A percentile compares a stretch with the other conserved stretches of the same genome.
phyloP scores from a whole-genome alignment of 495 filamentous ascomycete species.

The Choiromyces venosus region DNA sequence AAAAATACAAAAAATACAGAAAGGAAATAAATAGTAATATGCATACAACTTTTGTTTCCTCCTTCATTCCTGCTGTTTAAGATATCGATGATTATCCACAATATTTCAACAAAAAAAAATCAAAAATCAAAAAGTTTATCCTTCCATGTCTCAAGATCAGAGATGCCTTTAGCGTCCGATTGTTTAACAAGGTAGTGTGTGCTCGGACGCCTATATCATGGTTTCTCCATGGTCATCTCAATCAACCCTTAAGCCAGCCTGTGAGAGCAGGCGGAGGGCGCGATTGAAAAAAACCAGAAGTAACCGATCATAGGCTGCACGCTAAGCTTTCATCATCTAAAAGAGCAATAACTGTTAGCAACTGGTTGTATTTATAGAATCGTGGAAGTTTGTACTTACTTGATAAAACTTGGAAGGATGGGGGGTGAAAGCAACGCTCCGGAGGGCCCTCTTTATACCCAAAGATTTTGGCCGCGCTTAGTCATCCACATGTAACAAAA shows the following conservation, averaged over 20 bases:
- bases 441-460: slow-evolving; percentile 10
- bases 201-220: slow-evolving; percentile 97
- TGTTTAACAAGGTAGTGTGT: slow-evolving; percentile 90
- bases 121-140: slow-evolving; percentile 12
- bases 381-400: slow-evolving; percentile 55
- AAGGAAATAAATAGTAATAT: slow-evolving; percentile 13
- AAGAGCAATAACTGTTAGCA: slow-evolving; percentile 46
- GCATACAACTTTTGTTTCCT: background rate
- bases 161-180: slow-evolving; percentile 98
- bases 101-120: background rate
- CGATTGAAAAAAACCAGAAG: slow-evolving; percentile 51
- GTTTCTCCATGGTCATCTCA: slow-evolving; percentile 60
- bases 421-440: slow-evolving; percentile 55
- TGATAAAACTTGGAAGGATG: slow-evolving; percentile 98
- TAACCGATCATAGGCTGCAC: slow-evolving; percentile 81
- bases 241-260: slow-evolving; percentile 80
- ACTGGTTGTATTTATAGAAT: background rate
- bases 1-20: background rate
- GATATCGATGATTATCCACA: background rate
- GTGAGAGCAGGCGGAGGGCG: slow-evolving; percentile 66
- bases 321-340: slow-evolving; percentile 99
- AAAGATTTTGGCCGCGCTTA: slow-evolving; percentile 1
- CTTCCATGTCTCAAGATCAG: slow-evolving; percentile 65
- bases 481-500: slow-evolving; percentile 12
- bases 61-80: background rate